Conservation (phyloP, 257 asterid species). For the Lithospermum erythrorhizon region DNA sequence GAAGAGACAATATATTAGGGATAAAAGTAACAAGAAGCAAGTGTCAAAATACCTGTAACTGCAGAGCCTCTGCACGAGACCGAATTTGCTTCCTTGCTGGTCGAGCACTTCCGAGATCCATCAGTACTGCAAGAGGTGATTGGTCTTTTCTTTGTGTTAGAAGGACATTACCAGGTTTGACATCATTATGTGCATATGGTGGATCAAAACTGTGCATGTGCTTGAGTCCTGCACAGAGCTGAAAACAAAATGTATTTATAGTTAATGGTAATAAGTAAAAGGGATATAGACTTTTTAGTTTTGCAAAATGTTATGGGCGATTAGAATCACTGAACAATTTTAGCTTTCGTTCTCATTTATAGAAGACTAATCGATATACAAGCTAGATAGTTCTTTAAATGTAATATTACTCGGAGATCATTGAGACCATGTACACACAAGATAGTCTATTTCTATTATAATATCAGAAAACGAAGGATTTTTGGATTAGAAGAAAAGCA, state of each 20-base stretch:
- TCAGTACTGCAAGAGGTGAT: constrained; percentile 71
- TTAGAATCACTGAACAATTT: no score
- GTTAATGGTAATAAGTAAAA: neutral
- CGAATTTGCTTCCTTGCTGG: constrained; percentile 88
- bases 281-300: no score
- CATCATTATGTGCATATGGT: constrained; percentile 95
- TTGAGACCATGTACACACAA: neutral
- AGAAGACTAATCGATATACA: no score
- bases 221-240: constrained; percentile 97
- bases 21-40: neutral
- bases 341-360: neutral
- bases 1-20: neutral
- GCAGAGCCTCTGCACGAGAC: constrained; percentile 86
- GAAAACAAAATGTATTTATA: constrained; percentile 26
- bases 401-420: neutral
- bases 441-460: neutral
- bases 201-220: constrained; percentile 95
- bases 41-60: constrained; percentile 59
- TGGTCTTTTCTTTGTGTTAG: constrained; percentile 74
- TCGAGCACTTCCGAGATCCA: constrained; percentile 99
- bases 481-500: neutral
- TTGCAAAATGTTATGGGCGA: no score
- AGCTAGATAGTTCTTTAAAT: neutral
- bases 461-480: neutral
- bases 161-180: constrained; percentile 90